These are phyloP conservation scores for Debaryomyces tyrocola DNA, from an alignment of 805 yeast species.

Conservation along the genomic window DNA sequence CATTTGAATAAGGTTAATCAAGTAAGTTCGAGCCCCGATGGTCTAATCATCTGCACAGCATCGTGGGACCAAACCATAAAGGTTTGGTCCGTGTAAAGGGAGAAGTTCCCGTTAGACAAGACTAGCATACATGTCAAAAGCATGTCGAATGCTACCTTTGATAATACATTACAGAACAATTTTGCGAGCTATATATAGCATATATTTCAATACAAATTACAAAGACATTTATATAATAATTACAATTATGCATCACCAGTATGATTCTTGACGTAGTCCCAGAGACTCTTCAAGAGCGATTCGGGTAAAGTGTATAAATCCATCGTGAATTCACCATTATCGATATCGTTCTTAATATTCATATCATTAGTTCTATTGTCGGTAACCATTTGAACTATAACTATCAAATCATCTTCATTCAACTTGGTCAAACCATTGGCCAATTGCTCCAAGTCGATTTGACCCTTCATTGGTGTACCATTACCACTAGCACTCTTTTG, in stretches of 20 bases:
- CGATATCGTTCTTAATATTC: slow-evolving; percentile 94
- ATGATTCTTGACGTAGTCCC: slow-evolving; percentile 90
- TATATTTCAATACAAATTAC: background rate
- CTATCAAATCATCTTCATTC: slow-evolving; percentile 88
- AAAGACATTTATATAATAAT: background rate
- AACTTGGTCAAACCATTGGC: slow-evolving; percentile 88
- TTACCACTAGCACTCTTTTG: slow-evolving; percentile 42
- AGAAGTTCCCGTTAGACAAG: no score
- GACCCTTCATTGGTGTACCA: slow-evolving; percentile 61
- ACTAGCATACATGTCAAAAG: no score
- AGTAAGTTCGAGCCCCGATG: slow-evolving; percentile 70
- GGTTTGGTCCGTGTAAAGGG: slow-evolving; percentile 51
- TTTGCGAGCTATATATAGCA: background rate
- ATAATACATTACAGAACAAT: no score
- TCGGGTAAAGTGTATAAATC: slow-evolving; percentile 94
- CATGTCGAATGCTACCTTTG: no score
- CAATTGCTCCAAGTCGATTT: slow-evolving; percentile 83
- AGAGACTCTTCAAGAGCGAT: slow-evolving; percentile 81
- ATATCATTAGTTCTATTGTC: slow-evolving; percentile 93
- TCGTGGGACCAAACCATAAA: slow-evolving; percentile 78
- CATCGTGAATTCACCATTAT: slow-evolving; percentile 96
- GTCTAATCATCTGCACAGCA: slow-evolving; percentile 72
- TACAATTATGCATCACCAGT: slow-evolving; percentile 26
- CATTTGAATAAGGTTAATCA: slow-evolving; percentile 63
- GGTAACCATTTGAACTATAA: slow-evolving; percentile 96